Evolutionary conservation across 345 rosid species (phyloP).

Genomic region (Reutealis trisperma): DNA sequence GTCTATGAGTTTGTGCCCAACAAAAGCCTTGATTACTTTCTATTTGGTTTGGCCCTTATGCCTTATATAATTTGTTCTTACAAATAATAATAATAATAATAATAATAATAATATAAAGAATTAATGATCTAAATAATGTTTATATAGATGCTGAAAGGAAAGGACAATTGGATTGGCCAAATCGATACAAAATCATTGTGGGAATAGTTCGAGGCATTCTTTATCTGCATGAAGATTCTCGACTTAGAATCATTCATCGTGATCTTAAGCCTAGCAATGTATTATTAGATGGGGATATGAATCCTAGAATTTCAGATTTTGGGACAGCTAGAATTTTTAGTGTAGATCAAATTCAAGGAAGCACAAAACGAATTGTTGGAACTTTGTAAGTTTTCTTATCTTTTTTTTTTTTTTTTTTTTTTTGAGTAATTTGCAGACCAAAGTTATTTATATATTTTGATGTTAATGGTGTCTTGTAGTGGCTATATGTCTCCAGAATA

Average conservation of each 20-base stretch:
- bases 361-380: slow-evolving; percentile 17
- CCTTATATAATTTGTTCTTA: too few species aligned
- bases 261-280: slow-evolving; percentile 26
- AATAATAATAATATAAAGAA: too few species aligned
- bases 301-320: slow-evolving; percentile 24
- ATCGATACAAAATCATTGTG: slow-evolving; percentile 10
- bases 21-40: slow-evolving; percentile 7
- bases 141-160: slow-evolving; percentile 14
- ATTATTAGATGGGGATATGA: slow-evolving; percentile 19
- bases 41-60: slow-evolving; percentile 28
- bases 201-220: slow-evolving; percentile 25
- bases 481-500: too few species aligned
- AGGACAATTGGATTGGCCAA: slow-evolving; percentile 15
- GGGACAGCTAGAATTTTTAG: slow-evolving; percentile 24
- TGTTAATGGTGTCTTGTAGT: too few species aligned
- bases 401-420: too few species aligned
- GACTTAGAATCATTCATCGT: slow-evolving; percentile 21
- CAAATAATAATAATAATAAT: too few species aligned
- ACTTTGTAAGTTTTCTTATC: slow-evolving; percentile 11
- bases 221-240: slow-evolving; percentile 24
- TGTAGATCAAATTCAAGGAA: slow-evolving; percentile 17
- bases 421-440: too few species aligned
- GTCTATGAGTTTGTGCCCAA: slow-evolving; percentile 40
- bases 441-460: too few species aligned
- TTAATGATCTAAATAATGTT: too few species aligned